Evolutionary conservation across 2,329 filamentous ascomycete species (phyloP).

Genomic region (Penicillium sp.): DNA sequence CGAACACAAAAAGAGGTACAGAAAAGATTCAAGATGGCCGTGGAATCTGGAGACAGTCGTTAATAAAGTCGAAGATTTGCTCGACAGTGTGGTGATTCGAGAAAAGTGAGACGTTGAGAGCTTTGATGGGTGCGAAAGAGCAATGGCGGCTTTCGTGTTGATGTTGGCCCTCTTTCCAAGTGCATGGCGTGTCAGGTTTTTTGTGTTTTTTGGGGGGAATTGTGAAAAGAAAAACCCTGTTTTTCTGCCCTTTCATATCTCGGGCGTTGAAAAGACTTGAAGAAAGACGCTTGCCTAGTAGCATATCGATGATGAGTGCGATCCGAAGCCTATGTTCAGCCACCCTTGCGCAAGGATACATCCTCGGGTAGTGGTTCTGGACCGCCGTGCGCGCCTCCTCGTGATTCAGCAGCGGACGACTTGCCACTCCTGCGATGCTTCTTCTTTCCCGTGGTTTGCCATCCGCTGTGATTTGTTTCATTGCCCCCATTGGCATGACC

Average conservation of each 20-base stretch:
- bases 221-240: not conserved
- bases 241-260: not conserved
- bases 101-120: not conserved
- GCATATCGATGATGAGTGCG: no score
- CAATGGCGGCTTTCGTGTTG: not conserved
- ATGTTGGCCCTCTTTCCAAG: no score
- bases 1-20: not conserved
- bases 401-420: constrained; percentile 29
- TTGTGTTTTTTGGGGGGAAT: not conserved
- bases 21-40: constrained; percentile 3
- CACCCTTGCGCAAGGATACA: constrained; percentile 42
- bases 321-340: constrained; percentile 24
- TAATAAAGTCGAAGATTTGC: constrained; percentile 1
- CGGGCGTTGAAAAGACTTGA: no score
- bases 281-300: no score
- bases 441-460: constrained; percentile 41
- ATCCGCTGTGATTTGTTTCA: constrained; percentile 28
- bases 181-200: no score
- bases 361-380: constrained; percentile 38
- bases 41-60: constrained; percentile 4
- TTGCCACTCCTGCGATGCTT: constrained; percentile 37
- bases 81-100: not conserved
- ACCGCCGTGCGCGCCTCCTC: constrained; percentile 23
- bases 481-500: constrained; percentile 23
- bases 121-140: not conserved